These are phyloP conservation scores for Ophiobolus disseminans DNA, from an alignment of 2,329 filamentous ascomycete genomes.

Conservation along the genomic window DNA sequence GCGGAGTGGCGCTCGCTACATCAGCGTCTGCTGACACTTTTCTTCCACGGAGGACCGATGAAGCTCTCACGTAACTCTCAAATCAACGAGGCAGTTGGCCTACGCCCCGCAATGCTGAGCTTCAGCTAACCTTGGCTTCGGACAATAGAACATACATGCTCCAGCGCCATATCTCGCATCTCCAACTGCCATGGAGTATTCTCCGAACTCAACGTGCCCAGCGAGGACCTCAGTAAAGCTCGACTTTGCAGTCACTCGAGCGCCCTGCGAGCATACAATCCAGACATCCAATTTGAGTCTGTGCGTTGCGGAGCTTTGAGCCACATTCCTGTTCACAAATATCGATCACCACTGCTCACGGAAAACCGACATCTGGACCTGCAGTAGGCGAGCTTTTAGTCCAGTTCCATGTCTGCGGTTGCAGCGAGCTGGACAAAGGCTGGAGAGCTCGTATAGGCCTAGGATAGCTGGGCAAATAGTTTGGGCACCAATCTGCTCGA, in stretches of 20 bases:
- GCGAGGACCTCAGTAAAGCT: background rate
- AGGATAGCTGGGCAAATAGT: too few species aligned
- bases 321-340: slow-evolving; percentile 5
- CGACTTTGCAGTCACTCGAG: background rate
- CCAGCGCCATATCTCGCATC: too few species aligned
- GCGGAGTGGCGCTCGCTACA: background rate
- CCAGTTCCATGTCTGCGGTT: slow-evolving; percentile 2
- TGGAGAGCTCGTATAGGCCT: background rate
- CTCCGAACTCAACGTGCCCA: too few species aligned
- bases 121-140: too few species aligned
- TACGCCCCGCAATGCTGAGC: too few species aligned
- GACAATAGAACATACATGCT: too few species aligned
- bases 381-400: slow-evolving; percentile 1
- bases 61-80: background rate
- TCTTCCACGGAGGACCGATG: background rate
- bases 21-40: background rate
- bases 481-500: too few species aligned
- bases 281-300: slow-evolving; percentile 1
- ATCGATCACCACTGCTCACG: slow-evolving; percentile 11
- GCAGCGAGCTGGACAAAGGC: slow-evolving; percentile 6
- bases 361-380: background rate
- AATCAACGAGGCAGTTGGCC: background rate
- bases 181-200: too few species aligned
- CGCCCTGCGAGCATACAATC: background rate
- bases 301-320: slow-evolving; percentile 7